A percentile compares a stretch with the other conserved stretches of the same genome.
These are phyloP conservation scores for Fusarium ramigenum DNA, from an alignment of 2,329 filamentous ascomycete species.

Conservation along the genomic window DNA sequence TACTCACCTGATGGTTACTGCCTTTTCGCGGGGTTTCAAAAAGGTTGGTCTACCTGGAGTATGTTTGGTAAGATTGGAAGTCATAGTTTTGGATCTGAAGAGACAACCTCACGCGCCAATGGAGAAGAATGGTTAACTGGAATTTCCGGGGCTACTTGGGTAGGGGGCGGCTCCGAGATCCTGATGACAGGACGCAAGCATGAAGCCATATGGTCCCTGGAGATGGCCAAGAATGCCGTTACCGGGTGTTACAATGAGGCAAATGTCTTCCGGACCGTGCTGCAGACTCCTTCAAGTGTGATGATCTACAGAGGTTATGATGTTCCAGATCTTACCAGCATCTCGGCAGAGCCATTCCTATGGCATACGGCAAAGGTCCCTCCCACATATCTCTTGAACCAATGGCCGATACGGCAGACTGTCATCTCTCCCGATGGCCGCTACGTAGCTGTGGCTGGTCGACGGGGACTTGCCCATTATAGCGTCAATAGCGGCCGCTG, in stretches of 20 bases:
- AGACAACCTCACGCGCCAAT: constrained; percentile 69
- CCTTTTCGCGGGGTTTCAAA: constrained; percentile 90
- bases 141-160: constrained; percentile 81
- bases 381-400: constrained; percentile 82
- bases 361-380: constrained; percentile 95
- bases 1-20: constrained; percentile 98
- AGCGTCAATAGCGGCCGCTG: constrained; percentile 93
- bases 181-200: constrained; percentile 76
- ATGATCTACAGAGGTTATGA: constrained; percentile 96
- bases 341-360: constrained; percentile 90
- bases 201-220: constrained; percentile 84
- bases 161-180: constrained; percentile 87
- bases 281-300: constrained; percentile 87
- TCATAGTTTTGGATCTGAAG: constrained; percentile 81
- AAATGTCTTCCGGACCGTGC: constrained; percentile 87
- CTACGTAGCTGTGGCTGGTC: constrained; percentile 96
- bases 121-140: constrained; percentile 87
- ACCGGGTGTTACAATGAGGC: constrained; percentile 91
- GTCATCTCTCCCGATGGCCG: constrained; percentile 91
- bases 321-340: constrained; percentile 86
- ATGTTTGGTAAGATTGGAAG: constrained; percentile 93
- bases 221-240: constrained; percentile 94
- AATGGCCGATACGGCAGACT: constrained; percentile 91
- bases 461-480: constrained; percentile 92
- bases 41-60: constrained; percentile 96